phyloP scores from a whole-genome alignment of 768 basidiomycete species.

The Leccinellum albellum region DNA sequence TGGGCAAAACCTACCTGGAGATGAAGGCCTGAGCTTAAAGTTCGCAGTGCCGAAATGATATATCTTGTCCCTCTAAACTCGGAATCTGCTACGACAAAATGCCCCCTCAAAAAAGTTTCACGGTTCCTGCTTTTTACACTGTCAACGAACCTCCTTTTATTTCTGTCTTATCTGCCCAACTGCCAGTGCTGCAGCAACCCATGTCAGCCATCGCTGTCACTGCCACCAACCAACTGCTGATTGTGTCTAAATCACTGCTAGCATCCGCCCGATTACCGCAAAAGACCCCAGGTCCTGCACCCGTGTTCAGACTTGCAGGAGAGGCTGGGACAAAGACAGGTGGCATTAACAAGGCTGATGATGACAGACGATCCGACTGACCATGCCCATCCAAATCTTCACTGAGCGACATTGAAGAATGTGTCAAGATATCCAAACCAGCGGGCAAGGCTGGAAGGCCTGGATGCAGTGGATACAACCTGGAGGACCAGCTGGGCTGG shows the following conservation, averaged over 20 bases:
- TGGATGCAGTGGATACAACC: background rate
- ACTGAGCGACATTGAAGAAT: background rate
- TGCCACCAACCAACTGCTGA: background rate
- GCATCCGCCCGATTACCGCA: background rate
- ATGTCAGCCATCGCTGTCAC: background rate
- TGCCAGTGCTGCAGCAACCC: background rate
- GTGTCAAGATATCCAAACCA: background rate
- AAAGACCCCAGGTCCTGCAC: background rate
- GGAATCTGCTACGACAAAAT: background rate
- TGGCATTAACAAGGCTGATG: too few relatives aligned
- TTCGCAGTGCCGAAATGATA: too few relatives aligned
- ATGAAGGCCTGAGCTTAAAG: too few relatives aligned
- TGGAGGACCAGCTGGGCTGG: background rate
- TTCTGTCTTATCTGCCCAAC: background rate
- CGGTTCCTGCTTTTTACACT: background rate
- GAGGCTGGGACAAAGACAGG: too few relatives aligned
- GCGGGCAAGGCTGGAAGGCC: background rate
- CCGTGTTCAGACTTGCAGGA: background rate
- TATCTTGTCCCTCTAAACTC: too few relatives aligned
- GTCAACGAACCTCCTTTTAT: background rate
- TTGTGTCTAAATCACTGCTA: background rate
- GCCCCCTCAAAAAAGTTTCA: background rate
- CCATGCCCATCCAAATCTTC: background rate
- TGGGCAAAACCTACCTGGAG: too few relatives aligned
- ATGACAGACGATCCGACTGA: too few relatives aligned